Percentiles rank a stretch among this genome's conserved stretches.
Evolutionary conservation across 1,139 yeast genomes (phyloP).

Genomic region (Taiozyma sp.): DNA sequence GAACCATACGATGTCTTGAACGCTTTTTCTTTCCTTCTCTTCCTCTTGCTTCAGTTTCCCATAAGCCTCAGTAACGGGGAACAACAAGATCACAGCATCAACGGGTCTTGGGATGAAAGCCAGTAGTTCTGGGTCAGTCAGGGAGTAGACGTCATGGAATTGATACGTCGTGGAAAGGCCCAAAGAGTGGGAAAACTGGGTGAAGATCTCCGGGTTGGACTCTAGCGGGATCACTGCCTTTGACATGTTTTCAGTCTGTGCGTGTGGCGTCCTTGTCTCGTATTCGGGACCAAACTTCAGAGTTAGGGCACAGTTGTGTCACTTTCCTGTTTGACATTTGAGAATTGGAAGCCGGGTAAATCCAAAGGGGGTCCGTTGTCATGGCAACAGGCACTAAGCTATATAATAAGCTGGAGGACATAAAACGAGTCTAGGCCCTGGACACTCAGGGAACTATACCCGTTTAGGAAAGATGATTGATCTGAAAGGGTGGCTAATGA

Average conservation of each 20-base stretch:
- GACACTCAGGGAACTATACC: too few relatives aligned
- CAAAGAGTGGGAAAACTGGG: constrained; percentile 57
- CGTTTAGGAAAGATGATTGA: too few relatives aligned
- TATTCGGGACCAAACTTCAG: too few relatives aligned
- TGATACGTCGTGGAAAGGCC: constrained; percentile 60
- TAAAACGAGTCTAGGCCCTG: too few relatives aligned
- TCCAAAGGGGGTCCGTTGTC: too few relatives aligned
- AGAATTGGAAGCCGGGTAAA: not conserved
- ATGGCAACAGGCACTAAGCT: too few relatives aligned
- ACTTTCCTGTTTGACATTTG: not conserved
- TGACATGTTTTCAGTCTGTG: constrained; percentile 3
- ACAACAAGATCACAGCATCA: constrained; percentile 66
- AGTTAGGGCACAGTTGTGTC: not conserved
- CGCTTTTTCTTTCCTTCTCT: constrained; percentile 3
- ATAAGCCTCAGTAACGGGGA: constrained; percentile 66
- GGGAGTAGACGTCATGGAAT: constrained; percentile 79
- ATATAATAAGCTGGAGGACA: too few relatives aligned
- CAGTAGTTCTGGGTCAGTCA: constrained; percentile 73
- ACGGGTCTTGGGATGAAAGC: constrained; percentile 81
- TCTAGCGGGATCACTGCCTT: constrained; percentile 74
- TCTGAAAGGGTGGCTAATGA: too few relatives aligned
- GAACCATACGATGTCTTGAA: constrained; percentile 51
- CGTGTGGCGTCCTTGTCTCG: not conserved
- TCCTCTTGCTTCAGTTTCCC: constrained; percentile 31
- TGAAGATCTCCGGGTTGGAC: constrained; percentile 83